Conservation (phyloP, 2,329 filamentous ascomycete species). For the Penicillium sp. region DNA sequence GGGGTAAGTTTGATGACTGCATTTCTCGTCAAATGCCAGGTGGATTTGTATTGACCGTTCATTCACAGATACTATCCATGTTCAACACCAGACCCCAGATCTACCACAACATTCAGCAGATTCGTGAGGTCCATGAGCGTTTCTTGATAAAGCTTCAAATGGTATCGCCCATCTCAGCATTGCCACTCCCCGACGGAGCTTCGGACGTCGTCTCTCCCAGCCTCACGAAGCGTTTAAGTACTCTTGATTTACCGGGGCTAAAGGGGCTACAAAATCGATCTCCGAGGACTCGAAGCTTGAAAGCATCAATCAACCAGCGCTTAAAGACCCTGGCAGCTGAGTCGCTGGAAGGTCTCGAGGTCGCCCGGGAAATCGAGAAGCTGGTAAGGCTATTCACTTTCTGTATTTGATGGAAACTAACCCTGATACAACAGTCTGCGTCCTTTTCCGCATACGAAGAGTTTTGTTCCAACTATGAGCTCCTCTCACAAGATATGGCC, state of each 20-base stretch:
- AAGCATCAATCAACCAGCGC: constrained; percentile 24
- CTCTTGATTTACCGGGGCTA: constrained; percentile 44
- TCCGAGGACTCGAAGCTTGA: constrained; percentile 28
- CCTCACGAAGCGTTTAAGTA: constrained; percentile 46
- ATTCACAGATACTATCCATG: constrained; percentile 62
- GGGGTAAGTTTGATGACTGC: constrained; percentile 55
- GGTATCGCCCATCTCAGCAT: constrained; percentile 56
- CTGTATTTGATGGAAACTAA: constrained; percentile 35
- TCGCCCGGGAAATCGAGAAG: constrained; percentile 51
- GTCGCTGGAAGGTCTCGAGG: constrained; percentile 50
- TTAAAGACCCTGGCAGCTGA: constrained; percentile 44
- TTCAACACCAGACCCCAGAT: constrained; percentile 70
- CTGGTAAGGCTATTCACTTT: constrained; percentile 38
- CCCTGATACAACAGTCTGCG: constrained; percentile 58
- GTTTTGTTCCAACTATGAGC: constrained; percentile 83
- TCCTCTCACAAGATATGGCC: constrained; percentile 73
- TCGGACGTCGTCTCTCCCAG: constrained; percentile 22
- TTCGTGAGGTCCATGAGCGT: constrained; percentile 76
- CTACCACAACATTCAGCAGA: constrained; percentile 70
- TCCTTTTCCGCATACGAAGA: constrained; percentile 85
- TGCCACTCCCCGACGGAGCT: constrained; percentile 31
- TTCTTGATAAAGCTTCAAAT: constrained; percentile 70
- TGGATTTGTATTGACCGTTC: constrained; percentile 27
- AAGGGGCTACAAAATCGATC: constrained; percentile 27
- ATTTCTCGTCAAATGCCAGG: not conserved